Evolutionary conservation across 352 stramenopile genomes (phyloP), one percentile per base, ranked within the genome.

Genomic region (Phytophthora europaea): DNA sequence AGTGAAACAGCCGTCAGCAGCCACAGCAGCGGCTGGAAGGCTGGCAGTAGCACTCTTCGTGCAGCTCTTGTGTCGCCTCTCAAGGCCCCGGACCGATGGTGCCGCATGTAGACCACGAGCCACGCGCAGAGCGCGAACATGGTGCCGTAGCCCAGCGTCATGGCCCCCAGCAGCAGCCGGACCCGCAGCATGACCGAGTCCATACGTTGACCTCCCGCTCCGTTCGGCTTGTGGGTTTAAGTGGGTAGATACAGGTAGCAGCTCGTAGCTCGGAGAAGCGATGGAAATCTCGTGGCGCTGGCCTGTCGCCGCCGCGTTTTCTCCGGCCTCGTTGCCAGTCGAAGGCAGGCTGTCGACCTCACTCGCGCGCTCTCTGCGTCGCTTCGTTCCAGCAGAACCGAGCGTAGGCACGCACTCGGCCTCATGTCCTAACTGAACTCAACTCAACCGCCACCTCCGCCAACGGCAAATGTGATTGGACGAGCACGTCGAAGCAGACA

Each of bases 11-110:
- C 40, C 16, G 65, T 73, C 20, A 94, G 67, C 2, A 91, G 62
- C 73, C 82, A 88, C 15, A 96, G 62, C 18, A 94, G 60, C 28
- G 88, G 85, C 66, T 94, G 83, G 48, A 93, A 96, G 1, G 88
- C 80, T 4, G 89, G 89, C 3, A 95, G 55, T 10, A 95, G 80
- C 36, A 94, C 79, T 68, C 87, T 85, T 10, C 83, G 75, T 8
- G 87, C 88, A 3, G 88, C 88, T 40, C 53, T 63, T 1, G 72
- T 65, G 65, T 91, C 81, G 6, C 88, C 88, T 13, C 78, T 68
- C 15, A 88, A 75, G 2, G 82, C 86, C 6, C 79, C 77, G 20
- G 73, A 73, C n/a, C 85, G 79, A 57, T 93, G 80, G 67, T 82
- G 55, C 2, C 81, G 79, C 72, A 94, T 80, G 67, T 93, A 89